phyloP scores from a whole-genome alignment of 441 rosid genomes.

The Erodium texanum region DNA sequence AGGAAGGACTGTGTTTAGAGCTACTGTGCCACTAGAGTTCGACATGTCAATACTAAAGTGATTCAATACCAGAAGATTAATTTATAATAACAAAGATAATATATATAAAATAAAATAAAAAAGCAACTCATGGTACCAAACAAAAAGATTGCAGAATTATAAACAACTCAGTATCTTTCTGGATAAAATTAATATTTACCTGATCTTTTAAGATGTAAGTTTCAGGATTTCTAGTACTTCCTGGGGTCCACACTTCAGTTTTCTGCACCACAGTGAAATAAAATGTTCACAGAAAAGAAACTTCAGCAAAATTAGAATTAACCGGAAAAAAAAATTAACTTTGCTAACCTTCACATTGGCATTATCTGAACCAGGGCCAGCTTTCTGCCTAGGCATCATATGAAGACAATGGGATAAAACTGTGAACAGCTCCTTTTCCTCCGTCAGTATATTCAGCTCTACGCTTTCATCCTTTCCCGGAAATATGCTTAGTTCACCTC shows the following conservation, averaged over 20 bases:
- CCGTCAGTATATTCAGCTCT: not conserved
- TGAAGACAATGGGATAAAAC: slow-evolving; percentile 76
- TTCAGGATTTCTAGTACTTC: slow-evolving; percentile 62
- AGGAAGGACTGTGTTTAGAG: too few relatives aligned
- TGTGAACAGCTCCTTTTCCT: slow-evolving; percentile 23
- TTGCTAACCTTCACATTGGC: slow-evolving; percentile 36
- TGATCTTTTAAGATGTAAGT: slow-evolving; percentile 67
- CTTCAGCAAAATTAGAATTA: not conserved
- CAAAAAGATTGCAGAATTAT: not conserved
- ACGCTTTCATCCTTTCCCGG: slow-evolving; percentile 23
- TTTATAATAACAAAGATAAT: too few relatives aligned
- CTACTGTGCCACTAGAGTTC: not conserved
- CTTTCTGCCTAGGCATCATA: slow-evolving; percentile 79
- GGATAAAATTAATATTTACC: slow-evolving; percentile 28
- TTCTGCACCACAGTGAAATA: slow-evolving; percentile 34
- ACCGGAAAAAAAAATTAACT: slow-evolving; percentile 9
- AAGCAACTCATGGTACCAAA: not conserved
- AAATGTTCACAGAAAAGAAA: not conserved
- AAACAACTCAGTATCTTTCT: not conserved
- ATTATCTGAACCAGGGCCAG: slow-evolving; percentile 37
- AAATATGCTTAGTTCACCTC: slow-evolving; percentile 75
- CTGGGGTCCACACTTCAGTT: slow-evolving; percentile 54
- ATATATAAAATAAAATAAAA: too few relatives aligned
- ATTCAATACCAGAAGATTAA: not conserved
- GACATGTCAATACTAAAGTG: not conserved